phyloP scores from a whole-genome alignment of 2,329 filamentous ascomycete species.

The Penicillium crustosum region DNA sequence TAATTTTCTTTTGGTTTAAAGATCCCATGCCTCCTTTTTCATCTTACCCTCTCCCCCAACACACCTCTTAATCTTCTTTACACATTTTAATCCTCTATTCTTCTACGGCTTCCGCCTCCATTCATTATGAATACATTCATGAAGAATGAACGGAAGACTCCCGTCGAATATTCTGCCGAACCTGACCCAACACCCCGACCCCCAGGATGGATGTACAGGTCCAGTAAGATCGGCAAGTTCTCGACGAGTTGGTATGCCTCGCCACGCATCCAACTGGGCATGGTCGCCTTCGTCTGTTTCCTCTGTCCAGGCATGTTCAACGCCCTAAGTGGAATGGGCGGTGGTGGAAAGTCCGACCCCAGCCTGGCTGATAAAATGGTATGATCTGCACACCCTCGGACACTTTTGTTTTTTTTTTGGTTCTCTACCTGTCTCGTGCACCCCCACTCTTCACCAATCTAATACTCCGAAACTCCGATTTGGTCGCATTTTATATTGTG shows the following conservation, averaged over 20 bases:
- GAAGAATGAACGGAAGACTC: neutral
- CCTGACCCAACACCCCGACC: constrained; percentile 11
- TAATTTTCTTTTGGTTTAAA: neutral
- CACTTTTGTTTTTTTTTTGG: neutral
- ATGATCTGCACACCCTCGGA: neutral
- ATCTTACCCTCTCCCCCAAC: neutral
- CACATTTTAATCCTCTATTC: neutral
- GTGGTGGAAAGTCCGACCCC: constrained; percentile 55
- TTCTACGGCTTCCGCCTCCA: neutral
- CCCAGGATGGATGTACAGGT: constrained; percentile 56
- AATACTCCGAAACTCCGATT: neutral
- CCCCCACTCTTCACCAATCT: neutral
- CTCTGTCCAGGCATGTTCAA: constrained; percentile 69
- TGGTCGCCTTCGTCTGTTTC: constrained; percentile 68
- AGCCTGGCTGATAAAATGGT: constrained; percentile 55
- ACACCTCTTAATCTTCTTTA: neutral
- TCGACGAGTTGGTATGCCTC: constrained; percentile 66
- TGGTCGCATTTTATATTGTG: neutral
- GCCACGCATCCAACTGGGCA: constrained; percentile 63
- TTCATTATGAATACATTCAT: constrained; percentile 1
- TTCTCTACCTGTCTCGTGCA: neutral
- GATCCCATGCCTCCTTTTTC: neutral
- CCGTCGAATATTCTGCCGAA: neutral
- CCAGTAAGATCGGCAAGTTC: constrained; percentile 50
- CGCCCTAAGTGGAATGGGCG: constrained; percentile 60